Evolutionary conservation across 1,139 yeast species (phyloP).

Genomic region (Taphrina sp.): DNA sequence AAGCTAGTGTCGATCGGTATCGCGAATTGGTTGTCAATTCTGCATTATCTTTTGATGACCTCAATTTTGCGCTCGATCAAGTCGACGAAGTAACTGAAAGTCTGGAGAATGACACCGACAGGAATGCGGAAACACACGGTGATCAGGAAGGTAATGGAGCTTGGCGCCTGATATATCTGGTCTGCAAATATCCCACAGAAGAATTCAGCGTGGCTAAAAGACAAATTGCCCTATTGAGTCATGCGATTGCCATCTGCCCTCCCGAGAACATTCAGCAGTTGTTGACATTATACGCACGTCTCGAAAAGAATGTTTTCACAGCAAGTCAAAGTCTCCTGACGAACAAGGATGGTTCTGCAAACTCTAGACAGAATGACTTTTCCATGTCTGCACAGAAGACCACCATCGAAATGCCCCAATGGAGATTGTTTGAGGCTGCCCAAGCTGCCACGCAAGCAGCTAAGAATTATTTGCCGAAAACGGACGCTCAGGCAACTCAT

Average conservation of each 20-base stretch:
- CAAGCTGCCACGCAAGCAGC: conserved; percentile 24
- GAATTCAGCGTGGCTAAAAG: neutral
- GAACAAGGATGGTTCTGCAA: neutral
- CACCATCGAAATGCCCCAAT: conserved; percentile 26
- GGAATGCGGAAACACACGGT: neutral
- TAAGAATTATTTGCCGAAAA: conserved; percentile 2
- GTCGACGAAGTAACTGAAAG: conserved; percentile 9
- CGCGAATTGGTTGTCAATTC: conserved; percentile 23
- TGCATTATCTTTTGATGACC: conserved; percentile 22
- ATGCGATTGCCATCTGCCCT: conserved; percentile 9
- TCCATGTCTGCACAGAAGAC: neutral
- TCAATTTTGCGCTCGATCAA: conserved; percentile 2
- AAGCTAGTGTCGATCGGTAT: neutral
- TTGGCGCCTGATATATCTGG: conserved; percentile 26
- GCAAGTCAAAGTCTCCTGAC: neutral
- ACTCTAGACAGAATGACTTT: no score
- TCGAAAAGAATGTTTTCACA: neutral
- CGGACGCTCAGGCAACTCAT: neutral
- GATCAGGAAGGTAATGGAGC: neutral
- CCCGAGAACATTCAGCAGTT: conserved; percentile 4
- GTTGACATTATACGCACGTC: neutral
- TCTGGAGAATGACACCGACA: neutral
- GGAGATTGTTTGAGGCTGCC: conserved; percentile 27
- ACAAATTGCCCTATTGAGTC: conserved; percentile 5
- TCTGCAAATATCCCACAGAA: conserved; percentile 18